Base-by-base conservation (phyloP, 108 stramenopile genomes). In the Fistulifera solaris region DNA sequence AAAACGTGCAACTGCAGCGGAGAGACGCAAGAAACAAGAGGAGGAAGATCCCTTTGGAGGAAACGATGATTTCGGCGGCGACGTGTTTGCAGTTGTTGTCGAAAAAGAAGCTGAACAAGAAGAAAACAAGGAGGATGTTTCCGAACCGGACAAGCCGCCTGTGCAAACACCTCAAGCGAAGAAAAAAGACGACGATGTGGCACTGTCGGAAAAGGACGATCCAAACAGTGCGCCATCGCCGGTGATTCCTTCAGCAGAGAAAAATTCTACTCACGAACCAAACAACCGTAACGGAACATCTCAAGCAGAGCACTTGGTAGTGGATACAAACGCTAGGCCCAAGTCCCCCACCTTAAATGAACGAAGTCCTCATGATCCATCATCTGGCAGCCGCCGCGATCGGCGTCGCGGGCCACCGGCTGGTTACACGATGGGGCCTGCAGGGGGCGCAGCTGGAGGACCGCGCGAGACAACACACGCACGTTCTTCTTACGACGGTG, bases 351-450 rank as follows among this genome's bases (percentile, higher is more conserved):
- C 43, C 15, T 6, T 13, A 18, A 48, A 57, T 48, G 21, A 58
- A 42, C 31, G 49, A 53, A 27, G 38, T 12, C 31, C 40, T 6
- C 39, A 58, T 10, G 39, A 35, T 11, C 11, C 19, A 25, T 18
- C 56, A 7, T 22, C 56, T 2, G 38, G 18, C 3, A 38, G 27
- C 16, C 43, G 56, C 61, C 35, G 15, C 40, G 38, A 2, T 27
- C 66, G 47, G 48, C 65, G 83, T 24, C 80, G 89, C 1, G 89
- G 83, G 27, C 89, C 85, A 0, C 89, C 89, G 0, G 78, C 65
- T 12, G 89, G 89, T 2, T 91, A 91, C 50, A 41, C 76, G 18
- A 78, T 87, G 59, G 89, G 89, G 43, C 89, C 89, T 0, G 89
- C 89, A n/a, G 80, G 81, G 15, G 47, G 48, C 12, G 26, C 46